phyloP scores from a whole-genome alignment of 768 basidiomycete species.

The Boletus vinaceobasis region DNA sequence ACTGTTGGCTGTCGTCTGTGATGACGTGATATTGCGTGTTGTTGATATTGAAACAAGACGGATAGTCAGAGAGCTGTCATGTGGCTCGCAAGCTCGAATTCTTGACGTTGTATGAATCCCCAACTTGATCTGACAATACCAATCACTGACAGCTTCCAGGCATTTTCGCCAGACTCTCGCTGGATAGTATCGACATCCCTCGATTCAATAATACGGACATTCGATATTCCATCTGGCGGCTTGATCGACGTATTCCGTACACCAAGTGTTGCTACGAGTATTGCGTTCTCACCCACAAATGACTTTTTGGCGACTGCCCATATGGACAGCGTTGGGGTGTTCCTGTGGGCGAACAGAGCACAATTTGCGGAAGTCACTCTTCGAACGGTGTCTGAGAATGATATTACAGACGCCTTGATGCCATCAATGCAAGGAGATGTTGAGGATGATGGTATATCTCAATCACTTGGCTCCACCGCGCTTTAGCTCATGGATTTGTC shows the following conservation, averaged over 20 bases:
- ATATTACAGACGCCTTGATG: constrained; percentile 63
- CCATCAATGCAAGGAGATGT: constrained; percentile 81
- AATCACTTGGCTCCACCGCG: neutral
- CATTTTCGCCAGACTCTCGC: constrained; percentile 92
- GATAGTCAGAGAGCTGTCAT: constrained; percentile 80
- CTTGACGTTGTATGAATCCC: constrained; percentile 74
- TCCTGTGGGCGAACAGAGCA: constrained; percentile 97
- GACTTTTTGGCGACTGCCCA: constrained; percentile 96
- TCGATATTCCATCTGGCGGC: constrained; percentile 89
- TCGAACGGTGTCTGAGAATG: constrained; percentile 73
- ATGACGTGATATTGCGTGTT: constrained; percentile 81
- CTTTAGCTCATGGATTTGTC: constrained; percentile 7
- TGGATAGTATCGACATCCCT: constrained; percentile 89
- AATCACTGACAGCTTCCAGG: constrained; percentile 41
- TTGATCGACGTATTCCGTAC: constrained; percentile 92
- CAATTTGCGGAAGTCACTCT: constrained; percentile 87
- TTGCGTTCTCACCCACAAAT: constrained; percentile 91
- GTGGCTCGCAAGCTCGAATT: constrained; percentile 77
- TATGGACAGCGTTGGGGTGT: constrained; percentile 90
- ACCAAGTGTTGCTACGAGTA: constrained; percentile 79
- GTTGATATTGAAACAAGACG: constrained; percentile 88
- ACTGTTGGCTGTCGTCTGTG: constrained; percentile 77
- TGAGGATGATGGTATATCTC: constrained; percentile 73
- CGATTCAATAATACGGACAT: constrained; percentile 91
- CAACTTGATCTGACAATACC: neutral